Conservation (phyloP, 148 eudicot species). For the Persicaria maculosa region DNA sequence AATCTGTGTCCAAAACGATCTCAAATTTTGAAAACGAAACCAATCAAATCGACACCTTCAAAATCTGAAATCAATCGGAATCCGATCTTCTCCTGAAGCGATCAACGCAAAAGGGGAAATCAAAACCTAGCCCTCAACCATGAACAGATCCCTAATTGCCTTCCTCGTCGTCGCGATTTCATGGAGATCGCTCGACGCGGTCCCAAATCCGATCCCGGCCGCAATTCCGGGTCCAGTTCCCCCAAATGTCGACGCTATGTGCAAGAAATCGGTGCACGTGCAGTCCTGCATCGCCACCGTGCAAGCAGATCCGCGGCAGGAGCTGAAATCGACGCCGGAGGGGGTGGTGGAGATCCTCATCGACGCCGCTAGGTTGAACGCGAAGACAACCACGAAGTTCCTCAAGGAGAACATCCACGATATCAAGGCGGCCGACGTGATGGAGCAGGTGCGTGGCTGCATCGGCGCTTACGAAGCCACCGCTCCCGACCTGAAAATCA, state of each 20-base stretch:
- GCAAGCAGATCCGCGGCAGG: neutral
- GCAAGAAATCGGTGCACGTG: neutral
- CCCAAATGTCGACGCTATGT: neutral
- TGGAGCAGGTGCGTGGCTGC: neutral
- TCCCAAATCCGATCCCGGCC: no score
- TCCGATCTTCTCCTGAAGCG: no score
- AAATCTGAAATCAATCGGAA: no score
- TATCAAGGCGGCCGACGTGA: neutral
- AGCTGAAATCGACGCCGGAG: neutral
- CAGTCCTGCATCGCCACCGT: neutral
- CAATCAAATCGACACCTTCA: no score
- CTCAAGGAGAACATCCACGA: neutral
- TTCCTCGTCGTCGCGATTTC: neutral
- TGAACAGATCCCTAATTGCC: neutral
- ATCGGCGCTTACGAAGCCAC: neutral
- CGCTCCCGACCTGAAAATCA: neutral
- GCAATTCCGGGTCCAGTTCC: neutral
- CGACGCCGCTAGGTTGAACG: neutral
- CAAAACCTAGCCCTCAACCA: neutral
- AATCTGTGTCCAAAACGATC: no score
- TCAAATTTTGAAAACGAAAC: no score
- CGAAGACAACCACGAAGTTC: neutral
- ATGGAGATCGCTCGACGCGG: neutral
- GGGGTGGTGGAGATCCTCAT: neutral
- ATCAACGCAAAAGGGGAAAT: no score